phyloP scores from a whole-genome alignment of 441 rosid species.

The Syzygium syzygioides region DNA sequence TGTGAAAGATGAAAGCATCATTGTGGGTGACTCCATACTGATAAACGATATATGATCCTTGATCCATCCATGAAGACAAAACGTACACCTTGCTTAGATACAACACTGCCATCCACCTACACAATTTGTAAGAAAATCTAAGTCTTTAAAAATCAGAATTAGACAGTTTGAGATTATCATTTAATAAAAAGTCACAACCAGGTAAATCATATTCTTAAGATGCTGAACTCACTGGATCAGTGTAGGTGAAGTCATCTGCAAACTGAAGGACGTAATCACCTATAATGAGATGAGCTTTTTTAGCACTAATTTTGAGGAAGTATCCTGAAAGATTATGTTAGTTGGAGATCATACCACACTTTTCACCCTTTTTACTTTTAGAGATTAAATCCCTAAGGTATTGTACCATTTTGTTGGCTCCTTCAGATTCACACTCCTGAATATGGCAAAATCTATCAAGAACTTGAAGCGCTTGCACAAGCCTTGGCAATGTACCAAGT shows the following conservation, averaged over 20 bases:
- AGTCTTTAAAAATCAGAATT: background rate
- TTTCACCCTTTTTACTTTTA: conserved; percentile 64
- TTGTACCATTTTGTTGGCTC: conserved; percentile 79
- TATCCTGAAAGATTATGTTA: background rate
- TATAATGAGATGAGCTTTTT: conserved; percentile 18
- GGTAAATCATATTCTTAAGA: background rate
- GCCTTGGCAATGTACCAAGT: background rate
- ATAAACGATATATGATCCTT: conserved; percentile 78
- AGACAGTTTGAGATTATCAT: background rate
- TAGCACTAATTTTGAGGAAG: background rate
- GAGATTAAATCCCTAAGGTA: conserved; percentile 69
- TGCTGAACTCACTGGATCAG: conserved; percentile 74
- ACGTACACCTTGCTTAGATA: conserved; percentile 85
- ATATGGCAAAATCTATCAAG: conserved; percentile 8
- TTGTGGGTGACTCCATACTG: conserved; percentile 33
- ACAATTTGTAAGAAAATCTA: background rate
- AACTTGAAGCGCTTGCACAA: background rate
- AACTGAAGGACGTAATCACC: conserved; percentile 68
- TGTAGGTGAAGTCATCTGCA: conserved; percentile 88
- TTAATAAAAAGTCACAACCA: background rate
- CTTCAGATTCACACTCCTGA: conserved; percentile 94
- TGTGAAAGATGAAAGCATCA: background rate
- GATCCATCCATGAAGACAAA: conserved; percentile 89
- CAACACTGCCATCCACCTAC: conserved; percentile 92
- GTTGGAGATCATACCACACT: conserved; percentile 44